phyloP scores from a whole-genome alignment of 768 basidiomycete genomes.

The Pulveroboletus frians region DNA sequence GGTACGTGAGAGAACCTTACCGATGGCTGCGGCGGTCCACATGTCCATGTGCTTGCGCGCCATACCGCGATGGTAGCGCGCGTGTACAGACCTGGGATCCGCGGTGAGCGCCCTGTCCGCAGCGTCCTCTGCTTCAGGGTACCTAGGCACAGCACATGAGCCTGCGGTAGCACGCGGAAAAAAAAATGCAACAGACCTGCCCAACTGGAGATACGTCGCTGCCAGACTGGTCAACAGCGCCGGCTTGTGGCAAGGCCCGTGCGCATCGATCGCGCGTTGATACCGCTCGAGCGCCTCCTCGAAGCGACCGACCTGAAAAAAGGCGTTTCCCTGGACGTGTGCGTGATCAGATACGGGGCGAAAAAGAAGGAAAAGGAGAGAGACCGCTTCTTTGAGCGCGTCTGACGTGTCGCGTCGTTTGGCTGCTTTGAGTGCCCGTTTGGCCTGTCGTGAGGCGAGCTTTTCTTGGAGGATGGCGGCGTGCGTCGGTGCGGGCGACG shows the following conservation, averaged over 20 bases:
- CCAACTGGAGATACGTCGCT: conserved; percentile 38
- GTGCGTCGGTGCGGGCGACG: no score
- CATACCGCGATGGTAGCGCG: conserved; percentile 32
- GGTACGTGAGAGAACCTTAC: conserved; percentile 7
- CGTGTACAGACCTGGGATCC: conserved; percentile 31
- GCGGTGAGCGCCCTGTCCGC: conserved; percentile 24
- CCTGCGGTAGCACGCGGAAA: no score
- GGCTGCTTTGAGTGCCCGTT: conserved; percentile 16
- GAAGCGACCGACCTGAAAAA: conserved; percentile 37
- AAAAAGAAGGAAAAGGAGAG: no score
- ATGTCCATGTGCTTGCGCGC: conserved; percentile 29
- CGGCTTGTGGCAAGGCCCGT: conserved; percentile 31
- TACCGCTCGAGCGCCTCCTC: conserved; percentile 38
- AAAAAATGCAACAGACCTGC: conserved; percentile 21
- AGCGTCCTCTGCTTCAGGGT: conserved; percentile 24
- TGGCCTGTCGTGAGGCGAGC: conserved; percentile 7
- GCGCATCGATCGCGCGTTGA: conserved; percentile 33
- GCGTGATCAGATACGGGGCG: no score
- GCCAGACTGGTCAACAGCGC: conserved; percentile 41
- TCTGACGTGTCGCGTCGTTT: conserved; percentile 24
- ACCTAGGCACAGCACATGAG: conserved; percentile 13
- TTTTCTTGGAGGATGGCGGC: neutral
- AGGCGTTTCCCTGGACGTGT: conserved; percentile 34
- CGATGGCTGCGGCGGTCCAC: conserved; percentile 18
- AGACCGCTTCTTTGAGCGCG: conserved; percentile 27